Evolutionary conservation across 2,329 filamentous ascomycete genomes (phyloP).

Genomic region (Ceratocystiopsis brevicomis): DNA sequence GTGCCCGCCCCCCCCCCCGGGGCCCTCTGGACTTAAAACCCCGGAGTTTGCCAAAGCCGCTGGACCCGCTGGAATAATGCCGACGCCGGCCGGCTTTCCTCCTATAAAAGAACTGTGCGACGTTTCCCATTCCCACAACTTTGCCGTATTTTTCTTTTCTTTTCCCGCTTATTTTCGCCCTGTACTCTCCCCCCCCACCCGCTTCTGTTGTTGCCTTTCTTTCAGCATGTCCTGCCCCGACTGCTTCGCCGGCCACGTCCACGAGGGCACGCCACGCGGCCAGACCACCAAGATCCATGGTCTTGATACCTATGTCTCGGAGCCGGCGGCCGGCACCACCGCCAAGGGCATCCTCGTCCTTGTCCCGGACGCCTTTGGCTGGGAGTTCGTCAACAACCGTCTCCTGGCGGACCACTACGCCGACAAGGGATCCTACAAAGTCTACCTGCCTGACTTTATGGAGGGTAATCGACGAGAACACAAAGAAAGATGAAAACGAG

Average conservation of each 20-base stretch:
- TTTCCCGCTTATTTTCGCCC: background rate
- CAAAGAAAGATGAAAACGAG: no score
- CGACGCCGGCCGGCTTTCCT: no score
- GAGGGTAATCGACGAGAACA: no score
- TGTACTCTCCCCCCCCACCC: no score
- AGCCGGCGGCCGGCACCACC: slow-evolving; percentile 14
- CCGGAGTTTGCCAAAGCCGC: no score
- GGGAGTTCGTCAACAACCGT: slow-evolving; percentile 32
- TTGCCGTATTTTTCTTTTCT: background rate
- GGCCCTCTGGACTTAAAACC: no score
- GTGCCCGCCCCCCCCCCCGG: no score
- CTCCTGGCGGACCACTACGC: slow-evolving; percentile 35
- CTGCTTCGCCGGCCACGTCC: slow-evolving; percentile 28
- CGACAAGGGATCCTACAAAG: slow-evolving; percentile 26
- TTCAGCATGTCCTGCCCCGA: slow-evolving; percentile 17
- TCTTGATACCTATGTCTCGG: slow-evolving; percentile 28
- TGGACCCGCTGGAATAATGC: no score
- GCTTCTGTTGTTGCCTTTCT: no score
- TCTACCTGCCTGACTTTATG: slow-evolving; percentile 37
- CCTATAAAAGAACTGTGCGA: no score
- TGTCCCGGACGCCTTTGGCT: slow-evolving; percentile 36
- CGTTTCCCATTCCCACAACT: no score
- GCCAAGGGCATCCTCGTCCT: slow-evolving; percentile 32
- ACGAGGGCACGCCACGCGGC: slow-evolving; percentile 25
- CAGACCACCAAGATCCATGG: slow-evolving; percentile 26